Evolutionary conservation across 495 filamentous ascomycete genomes (phyloP).

Genomic region (Podospora bellae-mahoneyi): DNA sequence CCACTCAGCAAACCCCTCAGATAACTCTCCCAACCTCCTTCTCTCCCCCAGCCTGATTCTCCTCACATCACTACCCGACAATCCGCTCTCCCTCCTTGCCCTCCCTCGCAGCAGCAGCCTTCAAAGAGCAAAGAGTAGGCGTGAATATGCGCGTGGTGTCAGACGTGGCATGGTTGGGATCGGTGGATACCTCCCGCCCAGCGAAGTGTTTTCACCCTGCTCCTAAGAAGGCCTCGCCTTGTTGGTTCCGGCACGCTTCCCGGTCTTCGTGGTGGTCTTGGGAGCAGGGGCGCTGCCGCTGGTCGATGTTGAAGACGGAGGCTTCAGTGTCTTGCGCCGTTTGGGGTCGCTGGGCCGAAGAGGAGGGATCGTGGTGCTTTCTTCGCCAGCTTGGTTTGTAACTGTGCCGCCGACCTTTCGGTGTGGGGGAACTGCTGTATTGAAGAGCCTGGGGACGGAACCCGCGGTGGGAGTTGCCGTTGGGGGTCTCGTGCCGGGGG

Average conservation of each 20-base stretch:
- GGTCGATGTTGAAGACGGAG: neutral
- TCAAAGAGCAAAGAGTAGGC: too few species aligned
- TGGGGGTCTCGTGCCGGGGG: too few species aligned
- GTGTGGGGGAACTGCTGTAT: neutral
- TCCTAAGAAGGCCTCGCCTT: neutral
- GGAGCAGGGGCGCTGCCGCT: neutral
- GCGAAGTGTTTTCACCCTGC: neutral
- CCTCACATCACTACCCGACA: too few species aligned
- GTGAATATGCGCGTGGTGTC: too few species aligned
- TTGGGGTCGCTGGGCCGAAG: neutral
- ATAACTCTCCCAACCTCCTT: too few species aligned
- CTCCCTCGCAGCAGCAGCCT: too few species aligned
- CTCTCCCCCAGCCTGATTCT: too few species aligned
- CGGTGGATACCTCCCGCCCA: too few species aligned
- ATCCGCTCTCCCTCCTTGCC: too few species aligned
- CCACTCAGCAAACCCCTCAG: too few species aligned
- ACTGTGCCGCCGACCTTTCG: neutral
- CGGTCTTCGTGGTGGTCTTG: neutral
- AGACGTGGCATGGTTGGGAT: too few species aligned
- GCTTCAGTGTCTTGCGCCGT: neutral
- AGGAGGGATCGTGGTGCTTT: neutral
- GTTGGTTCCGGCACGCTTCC: neutral
- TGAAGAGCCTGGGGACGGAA: neutral
- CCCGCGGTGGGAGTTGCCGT: neutral
- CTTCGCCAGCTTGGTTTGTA: neutral